phyloP scores from a whole-genome alignment of 495 filamentous ascomycete genomes.

The Penicillium daleae region DNA sequence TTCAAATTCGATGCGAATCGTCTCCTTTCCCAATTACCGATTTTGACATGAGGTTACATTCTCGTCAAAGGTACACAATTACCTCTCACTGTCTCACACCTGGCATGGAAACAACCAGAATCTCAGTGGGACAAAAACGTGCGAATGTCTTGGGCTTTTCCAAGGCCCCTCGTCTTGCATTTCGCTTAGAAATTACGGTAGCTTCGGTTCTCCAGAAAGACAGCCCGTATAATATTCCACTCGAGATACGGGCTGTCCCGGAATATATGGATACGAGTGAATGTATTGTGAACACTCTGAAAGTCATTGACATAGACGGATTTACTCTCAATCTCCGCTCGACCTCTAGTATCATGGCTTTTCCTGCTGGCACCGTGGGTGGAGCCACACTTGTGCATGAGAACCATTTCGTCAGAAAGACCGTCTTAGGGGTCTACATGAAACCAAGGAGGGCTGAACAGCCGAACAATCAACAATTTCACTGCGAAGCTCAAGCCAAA shows the following conservation, averaged over 20 bases:
- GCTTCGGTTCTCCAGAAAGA: not conserved
- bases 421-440: not conserved
- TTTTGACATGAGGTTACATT: not conserved
- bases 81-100: not conserved
- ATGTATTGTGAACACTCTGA: no score
- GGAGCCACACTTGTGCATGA: not conserved
- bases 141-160: not conserved
- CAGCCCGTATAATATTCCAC: not conserved
- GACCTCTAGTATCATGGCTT: not conserved
- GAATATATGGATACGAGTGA: not conserved
- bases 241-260: not conserved
- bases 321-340: not conserved
- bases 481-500: not conserved
- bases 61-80: not conserved
- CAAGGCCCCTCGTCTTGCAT: not conserved
- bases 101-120: not conserved
- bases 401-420: not conserved
- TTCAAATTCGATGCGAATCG: slow-evolving; percentile 1
- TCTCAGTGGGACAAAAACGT: no score
- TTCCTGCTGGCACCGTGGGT: not conserved
- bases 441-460: not conserved
- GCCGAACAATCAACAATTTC: not conserved
- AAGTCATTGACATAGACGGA: not conserved
- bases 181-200: not conserved
- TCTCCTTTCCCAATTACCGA: slow-evolving; percentile 2